Evolutionary conservation across 805 yeast species (phyloP).

Genomic region (Yarrowia osloensis): DNA sequence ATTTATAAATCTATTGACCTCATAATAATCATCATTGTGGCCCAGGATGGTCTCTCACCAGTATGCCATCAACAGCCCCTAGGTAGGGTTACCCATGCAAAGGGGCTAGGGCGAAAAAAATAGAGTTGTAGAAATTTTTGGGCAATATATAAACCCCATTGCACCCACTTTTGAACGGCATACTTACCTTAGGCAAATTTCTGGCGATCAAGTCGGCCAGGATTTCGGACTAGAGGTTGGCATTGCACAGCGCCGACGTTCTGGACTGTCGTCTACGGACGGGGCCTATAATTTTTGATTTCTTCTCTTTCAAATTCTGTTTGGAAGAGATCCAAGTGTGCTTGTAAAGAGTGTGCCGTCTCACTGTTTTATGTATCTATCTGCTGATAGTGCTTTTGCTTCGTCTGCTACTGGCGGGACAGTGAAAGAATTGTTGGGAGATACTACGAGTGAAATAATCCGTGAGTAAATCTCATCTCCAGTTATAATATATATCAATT

Average conservation of each 20-base stretch:
- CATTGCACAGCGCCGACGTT: constrained; percentile 30
- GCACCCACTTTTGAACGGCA: background rate
- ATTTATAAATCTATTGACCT: background rate
- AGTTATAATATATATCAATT: background rate
- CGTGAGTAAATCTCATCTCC: no score
- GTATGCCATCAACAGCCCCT: background rate
- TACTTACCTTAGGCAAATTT: constrained; percentile 27
- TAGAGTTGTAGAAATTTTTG: background rate
- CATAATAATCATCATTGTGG: background rate
- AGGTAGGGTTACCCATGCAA: constrained; percentile 24
- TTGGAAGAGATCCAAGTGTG: background rate
- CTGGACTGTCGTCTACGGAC: constrained; percentile 29
- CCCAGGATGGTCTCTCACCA: background rate
- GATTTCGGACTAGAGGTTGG: constrained; percentile 24
- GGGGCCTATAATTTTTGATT: constrained; percentile 29
- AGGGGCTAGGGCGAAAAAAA: background rate
- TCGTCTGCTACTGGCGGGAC: constrained; percentile 15
- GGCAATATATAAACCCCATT: background rate
- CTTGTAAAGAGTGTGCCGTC: background rate
- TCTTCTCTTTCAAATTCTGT: constrained; percentile 1
- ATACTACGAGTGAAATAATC: background rate
- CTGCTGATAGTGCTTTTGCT: constrained; percentile 26
- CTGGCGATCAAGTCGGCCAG: constrained; percentile 31
- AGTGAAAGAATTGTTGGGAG: background rate
- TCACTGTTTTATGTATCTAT: constrained; percentile 7